phyloP scores from a whole-genome alignment of 2,329 filamentous ascomycete genomes.

The Fusarium clavum region DNA sequence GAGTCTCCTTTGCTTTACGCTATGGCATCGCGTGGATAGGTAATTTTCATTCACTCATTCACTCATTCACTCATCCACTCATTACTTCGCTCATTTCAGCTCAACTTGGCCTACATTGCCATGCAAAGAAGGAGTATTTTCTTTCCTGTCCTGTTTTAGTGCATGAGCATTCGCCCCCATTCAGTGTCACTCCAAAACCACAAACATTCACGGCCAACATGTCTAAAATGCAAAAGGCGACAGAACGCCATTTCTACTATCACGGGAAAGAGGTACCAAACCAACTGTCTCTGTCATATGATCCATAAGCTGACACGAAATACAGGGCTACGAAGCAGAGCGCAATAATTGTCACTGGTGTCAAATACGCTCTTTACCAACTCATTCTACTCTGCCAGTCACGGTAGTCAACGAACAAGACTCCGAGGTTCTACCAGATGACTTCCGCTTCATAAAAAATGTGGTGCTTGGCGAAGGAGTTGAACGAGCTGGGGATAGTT shows the following conservation, averaged over 20 bases:
- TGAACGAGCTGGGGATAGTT: conserved; percentile 67
- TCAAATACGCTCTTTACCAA: conserved; percentile 67
- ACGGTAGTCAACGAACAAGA: conserved; percentile 74
- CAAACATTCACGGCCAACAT: background rate
- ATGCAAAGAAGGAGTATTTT: background rate
- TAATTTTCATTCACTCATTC: background rate
- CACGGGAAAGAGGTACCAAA: conserved; percentile 55
- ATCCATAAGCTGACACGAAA: background rate
- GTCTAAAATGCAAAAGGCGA: conserved; percentile 60
- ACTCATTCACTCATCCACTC: background rate
- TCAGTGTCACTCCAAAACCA: background rate
- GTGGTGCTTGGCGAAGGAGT: conserved; percentile 72
- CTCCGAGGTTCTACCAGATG: conserved; percentile 64
- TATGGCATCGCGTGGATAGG: background rate
- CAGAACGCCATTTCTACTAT: conserved; percentile 62
- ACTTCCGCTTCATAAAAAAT: conserved; percentile 76
- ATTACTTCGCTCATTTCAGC: background rate
- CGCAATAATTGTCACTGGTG: conserved; percentile 68
- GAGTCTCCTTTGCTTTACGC: background rate
- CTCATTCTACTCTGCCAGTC: conserved; percentile 63
- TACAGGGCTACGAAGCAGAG: conserved; percentile 54
- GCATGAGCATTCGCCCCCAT: background rate
- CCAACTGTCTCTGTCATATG: background rate
- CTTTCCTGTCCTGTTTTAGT: background rate
- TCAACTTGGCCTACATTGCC: background rate